Evolutionary conservation across 2,329 filamentous ascomycete genomes (phyloP), one percentile per base, ranked within the genome.

Genomic region (Phialocephala sp.): DNA sequence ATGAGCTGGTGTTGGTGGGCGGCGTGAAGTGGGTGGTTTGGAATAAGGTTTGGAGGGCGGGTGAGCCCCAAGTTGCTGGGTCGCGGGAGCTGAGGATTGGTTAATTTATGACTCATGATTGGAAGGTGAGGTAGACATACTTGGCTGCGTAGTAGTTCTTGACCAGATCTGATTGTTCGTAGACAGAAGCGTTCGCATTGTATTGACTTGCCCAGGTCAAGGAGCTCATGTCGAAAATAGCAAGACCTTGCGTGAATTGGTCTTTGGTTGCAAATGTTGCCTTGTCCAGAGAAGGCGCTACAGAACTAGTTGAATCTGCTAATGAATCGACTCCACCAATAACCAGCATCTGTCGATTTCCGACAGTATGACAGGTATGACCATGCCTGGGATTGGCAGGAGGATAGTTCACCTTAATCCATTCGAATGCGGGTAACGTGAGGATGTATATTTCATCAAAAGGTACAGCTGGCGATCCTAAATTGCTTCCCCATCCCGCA

Each of bases 401-500:
- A n/a, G 47, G 37, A 20, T 60, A 62, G 0, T 66, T 54, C 9
- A 59, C 64, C 24, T 67, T 65, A 22, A 71, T 66, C 69, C 69
- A 71, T 22, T 66, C 64, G 37, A 70, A 70, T 18, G 66, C 68
- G 12, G 69, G 69, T 8, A 71, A 52, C 12, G 68, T 70, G 12
- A 71, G 60, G 32, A 71, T 67, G 32, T 69, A 70, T 15, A 71
- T 65, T n/a, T 69, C 62, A 45, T 64, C 68, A 55, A 45, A 66
- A 24, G 58, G 64, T 36, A 60, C 32, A 11, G 64, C 60, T 24
- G 36, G 9, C 18, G 54, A 24, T 64, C 59, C 58, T 2, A 60
- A 37, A n/a, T 47, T 35, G 20, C 55, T 27, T 58, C 54, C 59
- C 62, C 65, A 64, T 32, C 68, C 68, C 20, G 58, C 68, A 24